Evolutionary conservation across 306 rosid genomes (phyloP).

Genomic region (Pyrus communis): DNA sequence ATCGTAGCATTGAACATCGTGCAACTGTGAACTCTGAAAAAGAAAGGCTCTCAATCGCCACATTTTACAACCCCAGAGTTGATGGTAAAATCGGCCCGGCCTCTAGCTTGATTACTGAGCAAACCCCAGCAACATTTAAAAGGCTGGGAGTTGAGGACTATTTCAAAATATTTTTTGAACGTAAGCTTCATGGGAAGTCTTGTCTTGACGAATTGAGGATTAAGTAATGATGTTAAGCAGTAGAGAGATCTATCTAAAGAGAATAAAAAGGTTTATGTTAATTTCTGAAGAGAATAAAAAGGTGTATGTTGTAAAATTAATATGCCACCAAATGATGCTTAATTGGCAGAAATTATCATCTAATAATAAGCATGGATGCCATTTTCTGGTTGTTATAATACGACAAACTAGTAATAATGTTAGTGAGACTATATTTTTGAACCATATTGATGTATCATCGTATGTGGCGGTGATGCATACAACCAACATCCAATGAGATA

Average conservation of each 20-base stretch:
- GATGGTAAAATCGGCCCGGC: slow-evolving; percentile 11
- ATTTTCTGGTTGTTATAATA: no score
- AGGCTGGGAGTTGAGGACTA: neutral
- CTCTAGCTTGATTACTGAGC: slow-evolving; percentile 10
- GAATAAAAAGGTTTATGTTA: neutral
- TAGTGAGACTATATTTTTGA: no score
- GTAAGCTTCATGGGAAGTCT: slow-evolving; percentile 11
- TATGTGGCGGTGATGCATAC: no score
- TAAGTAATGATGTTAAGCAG: neutral
- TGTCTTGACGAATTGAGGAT: neutral
- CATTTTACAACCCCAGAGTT: slow-evolving; percentile 4
- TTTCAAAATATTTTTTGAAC: neutral
- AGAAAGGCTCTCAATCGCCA: slow-evolving; percentile 23
- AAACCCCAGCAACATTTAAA: slow-evolving; percentile 11
- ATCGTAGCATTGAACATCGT: slow-evolving; percentile 28
- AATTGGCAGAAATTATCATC: neutral
- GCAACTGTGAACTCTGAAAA: slow-evolving; percentile 15
- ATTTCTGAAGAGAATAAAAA: neutral
- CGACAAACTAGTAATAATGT: no score
- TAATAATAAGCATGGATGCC: neutral
- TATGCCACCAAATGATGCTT: neutral
- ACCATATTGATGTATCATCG: no score
- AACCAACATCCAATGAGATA: no score
- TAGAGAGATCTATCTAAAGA: neutral
- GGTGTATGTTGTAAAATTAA: neutral